Evolutionary conservation across 345 rosid genomes (phyloP), one percentile per base, ranked within the genome.

Genomic region (Bruguiera gymnorhiza): DNA sequence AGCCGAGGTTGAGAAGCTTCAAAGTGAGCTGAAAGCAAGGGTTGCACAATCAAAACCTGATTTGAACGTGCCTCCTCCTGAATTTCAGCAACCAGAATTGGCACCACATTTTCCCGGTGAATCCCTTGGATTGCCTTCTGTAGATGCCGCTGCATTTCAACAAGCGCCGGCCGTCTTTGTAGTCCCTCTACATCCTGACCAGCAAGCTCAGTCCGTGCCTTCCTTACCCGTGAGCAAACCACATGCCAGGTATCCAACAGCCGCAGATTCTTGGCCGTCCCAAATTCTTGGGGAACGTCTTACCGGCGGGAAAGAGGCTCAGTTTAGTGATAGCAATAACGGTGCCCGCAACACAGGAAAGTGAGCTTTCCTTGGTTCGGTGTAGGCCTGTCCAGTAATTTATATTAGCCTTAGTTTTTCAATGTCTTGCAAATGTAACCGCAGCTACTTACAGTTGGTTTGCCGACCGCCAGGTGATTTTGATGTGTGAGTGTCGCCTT

Each of bases 181-280:
- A 11, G 85, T 95, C 50, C 99, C 98, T 5, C 6, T 87, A 29
- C 82, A 37, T 66, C 78, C 93, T 0, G 82, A 84, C 46, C 88
- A 83, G 48, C 88, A 83, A 36, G 67, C 83, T 34, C 83, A 78
- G 76, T 68, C 80, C 0, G 2, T 63, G 54, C 65, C 80, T 2
- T 43, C 79, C 65, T 69, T 84, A 31, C 60, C 81, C 37, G 86
- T 95, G 68, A 86, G 96, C 73, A 95, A 92, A 73, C 99, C 99
- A 0, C 92, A 89, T 69, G 89, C 99, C 13, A 84, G 98, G 75
- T 95, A 92, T 70, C 94, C 92, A 8, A 87, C 86, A 0, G 75
- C 86, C 0, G 76, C 86, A 32, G 97, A 95, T 79, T 85, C 89
- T 1, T 95, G 99, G 99, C 87, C 97, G 18, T 87, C 87, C 43